Percentiles rank a stretch among this genome's conserved stretches.
Conservation (phyloP, 1,284 basidiomycete species). For the Polyporus tsugae region DNA sequence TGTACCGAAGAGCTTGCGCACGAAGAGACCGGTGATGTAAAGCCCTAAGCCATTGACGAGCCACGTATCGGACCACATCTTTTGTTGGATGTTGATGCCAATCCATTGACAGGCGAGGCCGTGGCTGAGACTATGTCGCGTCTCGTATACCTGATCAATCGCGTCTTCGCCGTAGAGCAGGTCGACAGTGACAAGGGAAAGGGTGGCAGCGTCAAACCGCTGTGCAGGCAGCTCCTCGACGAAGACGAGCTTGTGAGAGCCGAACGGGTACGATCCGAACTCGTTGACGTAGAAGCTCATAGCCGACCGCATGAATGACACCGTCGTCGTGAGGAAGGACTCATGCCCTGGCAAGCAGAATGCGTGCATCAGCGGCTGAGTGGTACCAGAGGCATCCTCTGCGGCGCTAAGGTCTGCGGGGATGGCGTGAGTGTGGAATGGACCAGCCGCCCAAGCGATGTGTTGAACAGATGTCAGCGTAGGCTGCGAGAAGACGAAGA, state of each 20-base stretch:
- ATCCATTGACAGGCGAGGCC: slow-evolving; percentile 97
- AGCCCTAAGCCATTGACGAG: slow-evolving; percentile 92
- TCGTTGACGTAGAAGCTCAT: slow-evolving; percentile 94
- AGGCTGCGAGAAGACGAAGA: slow-evolving; percentile 93
- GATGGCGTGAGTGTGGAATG: slow-evolving; percentile 86
- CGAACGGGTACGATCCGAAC: slow-evolving; percentile 96
- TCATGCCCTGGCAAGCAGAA: slow-evolving; percentile 94
- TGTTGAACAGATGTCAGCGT: slow-evolving; percentile 94
- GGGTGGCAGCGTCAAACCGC: slow-evolving; percentile 85
- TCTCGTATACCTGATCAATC: slow-evolving; percentile 95
- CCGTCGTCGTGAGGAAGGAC: slow-evolving; percentile 71
- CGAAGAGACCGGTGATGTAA: slow-evolving; percentile 91
- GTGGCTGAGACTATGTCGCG: slow-evolving; percentile 87
- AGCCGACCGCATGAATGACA: slow-evolving; percentile 84
- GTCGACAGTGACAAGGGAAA: slow-evolving; percentile 86
- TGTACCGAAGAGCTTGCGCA: slow-evolving; percentile 90
- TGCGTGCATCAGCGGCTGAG: slow-evolving; percentile 89
- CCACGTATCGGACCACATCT: slow-evolving; percentile 96
- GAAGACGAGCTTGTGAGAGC: slow-evolving; percentile 96
- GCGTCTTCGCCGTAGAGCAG: slow-evolving; percentile 89
- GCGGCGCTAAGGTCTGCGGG: slow-evolving; percentile 64
- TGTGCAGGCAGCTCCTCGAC: slow-evolving; percentile 87
- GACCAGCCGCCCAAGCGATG: slow-evolving; percentile 94
- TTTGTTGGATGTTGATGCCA: slow-evolving; percentile 96
- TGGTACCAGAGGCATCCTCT: slow-evolving; percentile 68